Evolutionary conservation across 2,329 filamentous ascomycete species (phyloP).

Genomic region (Aureobasidium sp.): DNA sequence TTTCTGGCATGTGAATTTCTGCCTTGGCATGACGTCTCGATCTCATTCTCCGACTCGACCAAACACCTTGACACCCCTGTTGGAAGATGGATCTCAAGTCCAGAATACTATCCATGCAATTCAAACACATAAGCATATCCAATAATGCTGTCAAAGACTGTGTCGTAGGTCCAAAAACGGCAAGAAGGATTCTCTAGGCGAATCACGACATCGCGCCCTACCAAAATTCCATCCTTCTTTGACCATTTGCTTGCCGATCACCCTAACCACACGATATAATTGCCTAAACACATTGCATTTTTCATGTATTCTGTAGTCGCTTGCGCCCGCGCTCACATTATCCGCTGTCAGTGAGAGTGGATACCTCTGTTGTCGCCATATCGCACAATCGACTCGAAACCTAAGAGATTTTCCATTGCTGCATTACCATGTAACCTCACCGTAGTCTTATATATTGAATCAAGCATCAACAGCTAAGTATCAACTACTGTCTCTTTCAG

Average conservation of each 20-base stretch:
- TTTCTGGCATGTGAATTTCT: slow-evolving; percentile 8
- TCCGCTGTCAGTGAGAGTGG: not conserved
- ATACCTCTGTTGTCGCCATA: not conserved
- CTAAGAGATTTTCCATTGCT: not conserved
- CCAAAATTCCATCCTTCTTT: not conserved
- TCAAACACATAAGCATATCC: too few species aligned
- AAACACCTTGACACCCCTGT: too few species aligned
- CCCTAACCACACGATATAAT: not conserved
- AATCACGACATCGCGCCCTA: slow-evolving; percentile 8
- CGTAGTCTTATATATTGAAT: not conserved
- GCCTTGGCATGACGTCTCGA: slow-evolving; percentile 15
- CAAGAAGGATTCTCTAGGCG: not conserved
- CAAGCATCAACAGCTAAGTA: not conserved
- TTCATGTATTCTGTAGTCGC: not conserved
- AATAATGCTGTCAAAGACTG: too few species aligned
- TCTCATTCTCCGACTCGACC: too few species aligned
- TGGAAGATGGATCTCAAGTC: too few species aligned
- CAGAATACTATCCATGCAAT: too few species aligned
- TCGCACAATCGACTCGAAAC: not conserved
- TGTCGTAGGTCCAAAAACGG: not conserved
- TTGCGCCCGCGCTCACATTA: not conserved
- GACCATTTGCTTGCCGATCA: not conserved
- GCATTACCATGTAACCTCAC: not conserved
- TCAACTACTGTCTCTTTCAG: not conserved
- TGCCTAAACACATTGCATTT: not conserved